Conservation (phyloP, 345 rosid genomes). For the Hibiscus tridactylites region DNA sequence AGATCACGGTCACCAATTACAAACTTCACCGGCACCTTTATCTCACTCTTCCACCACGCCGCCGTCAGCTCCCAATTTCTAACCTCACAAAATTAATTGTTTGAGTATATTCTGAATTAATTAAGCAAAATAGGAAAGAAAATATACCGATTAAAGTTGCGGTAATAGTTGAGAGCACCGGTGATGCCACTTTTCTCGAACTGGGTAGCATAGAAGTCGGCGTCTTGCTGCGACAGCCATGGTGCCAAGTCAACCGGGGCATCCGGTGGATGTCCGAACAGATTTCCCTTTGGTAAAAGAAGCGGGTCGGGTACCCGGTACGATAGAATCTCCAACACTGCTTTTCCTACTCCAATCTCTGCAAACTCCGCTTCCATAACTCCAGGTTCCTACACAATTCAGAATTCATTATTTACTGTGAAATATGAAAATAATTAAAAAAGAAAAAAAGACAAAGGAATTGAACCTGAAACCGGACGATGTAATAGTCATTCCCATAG, state of each 20-base stretch:
- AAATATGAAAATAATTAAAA: no score
- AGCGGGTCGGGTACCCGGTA: conserved; percentile 1
- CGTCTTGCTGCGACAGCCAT: conserved; percentile 3
- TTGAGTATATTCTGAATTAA: no score
- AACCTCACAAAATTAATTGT: not conserved
- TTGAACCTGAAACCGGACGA: not conserved
- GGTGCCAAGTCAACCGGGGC: not conserved
- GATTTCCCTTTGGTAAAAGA: conserved; percentile 6
- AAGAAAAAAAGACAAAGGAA: no score
- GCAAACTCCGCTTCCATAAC: conserved; percentile 9
- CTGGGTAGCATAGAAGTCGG: not conserved
- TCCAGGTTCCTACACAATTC: conserved; percentile 3
- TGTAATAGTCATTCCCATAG: not conserved
- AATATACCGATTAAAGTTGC: not conserved
- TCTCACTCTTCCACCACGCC: conserved; percentile 41
- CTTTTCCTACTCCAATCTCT: not conserved
- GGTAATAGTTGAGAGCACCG: not conserved
- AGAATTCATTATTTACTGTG: not conserved
- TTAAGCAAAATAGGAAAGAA: not conserved
- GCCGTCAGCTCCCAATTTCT: conserved; percentile 58
- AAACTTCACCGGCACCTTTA: conserved; percentile 40
- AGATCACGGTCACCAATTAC: conserved; percentile 45
- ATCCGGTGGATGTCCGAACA: not conserved
- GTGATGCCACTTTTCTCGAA: conserved; percentile 3
- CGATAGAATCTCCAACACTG: not conserved